Evolutionary conservation across 2,329 filamentous ascomycete genomes (phyloP).

Genomic region (Exophiala bonariae): DNA sequence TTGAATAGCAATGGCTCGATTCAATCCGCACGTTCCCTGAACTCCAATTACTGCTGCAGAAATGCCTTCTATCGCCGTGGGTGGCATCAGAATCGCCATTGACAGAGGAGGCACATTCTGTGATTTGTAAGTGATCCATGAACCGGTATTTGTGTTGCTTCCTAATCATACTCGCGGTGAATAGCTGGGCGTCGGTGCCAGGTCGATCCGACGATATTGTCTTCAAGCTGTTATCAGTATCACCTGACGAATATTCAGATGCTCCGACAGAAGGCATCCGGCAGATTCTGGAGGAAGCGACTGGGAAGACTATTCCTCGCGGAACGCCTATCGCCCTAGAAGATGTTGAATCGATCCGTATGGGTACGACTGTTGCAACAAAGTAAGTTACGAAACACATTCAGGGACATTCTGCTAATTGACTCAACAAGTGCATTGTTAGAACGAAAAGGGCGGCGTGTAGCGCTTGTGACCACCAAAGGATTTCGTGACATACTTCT

Average conservation of each 20-base stretch:
- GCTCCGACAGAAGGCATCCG: conserved; percentile 71
- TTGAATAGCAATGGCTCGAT: no score
- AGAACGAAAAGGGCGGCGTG: conserved; percentile 84
- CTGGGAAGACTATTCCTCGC: conserved; percentile 10
- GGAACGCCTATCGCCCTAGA: conserved; percentile 19
- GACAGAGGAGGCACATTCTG: conserved; percentile 44
- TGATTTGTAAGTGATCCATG: no score
- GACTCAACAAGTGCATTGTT: conserved; percentile 86
- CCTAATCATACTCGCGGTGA: no score
- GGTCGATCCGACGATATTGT: conserved; percentile 41
- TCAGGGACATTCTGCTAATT: no score
- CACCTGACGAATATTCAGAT: conserved; percentile 42
- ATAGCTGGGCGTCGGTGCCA: no score
- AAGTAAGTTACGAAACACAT: no score
- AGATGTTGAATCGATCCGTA: conserved; percentile 61
- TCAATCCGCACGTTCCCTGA: no score
- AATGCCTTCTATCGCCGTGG: no score
- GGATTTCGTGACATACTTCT: conserved; percentile 83
- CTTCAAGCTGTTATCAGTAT: conserved; percentile 41
- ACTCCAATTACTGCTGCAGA: no score
- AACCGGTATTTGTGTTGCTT: no score
- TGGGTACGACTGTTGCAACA: conserved; percentile 89
- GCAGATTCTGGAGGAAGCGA: conserved; percentile 41
- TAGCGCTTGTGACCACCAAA: conserved; percentile 81
- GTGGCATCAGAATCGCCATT: conserved; percentile 14